Evolutionary conservation across 2,329 filamentous ascomycete species (phyloP), one percentile per base, ranked within the genome.

Genomic region (Botrytis deweyae): DNA sequence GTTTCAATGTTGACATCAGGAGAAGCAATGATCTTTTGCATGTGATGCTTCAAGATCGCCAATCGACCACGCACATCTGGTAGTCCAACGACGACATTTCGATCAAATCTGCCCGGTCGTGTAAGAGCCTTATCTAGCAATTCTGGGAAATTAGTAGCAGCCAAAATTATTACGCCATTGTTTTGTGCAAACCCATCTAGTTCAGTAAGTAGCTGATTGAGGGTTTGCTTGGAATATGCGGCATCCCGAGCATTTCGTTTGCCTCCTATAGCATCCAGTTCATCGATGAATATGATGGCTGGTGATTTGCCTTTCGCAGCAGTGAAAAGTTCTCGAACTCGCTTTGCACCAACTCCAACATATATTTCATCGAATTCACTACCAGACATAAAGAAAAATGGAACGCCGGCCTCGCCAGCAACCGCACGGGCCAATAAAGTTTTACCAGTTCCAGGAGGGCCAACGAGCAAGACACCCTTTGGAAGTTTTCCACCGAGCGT

Each of bases 321-420:
- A 64, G 87, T 85, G 82, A 97, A 97, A n/a, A 97, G 88, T 76
- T 98, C 96, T 74, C 96, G 93, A 67, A 99, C 95, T 80, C 96
- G 93, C 87, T 99, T 97, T 64, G 94, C 94, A 81, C 95, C 94
- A 72, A 99, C 96, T 81, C 96, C 96, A 52, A 99, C 97, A 80
- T 98, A 99, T 70, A 99, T 92, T 83, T 99, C 96, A 80, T 99
- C 96, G 81, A 99, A 99, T 82, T 99, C 96, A 74, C 94, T 97
- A 69, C 96, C 96, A 80, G 96, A 99, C 95, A 99, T 98, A 88
- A 98, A 99, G 87, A 98, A 99, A 87, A 99, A 99, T 1, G 96
- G 96, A 29, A 99, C 96, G 73, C 95, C 96, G 72, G 96, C 95
- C 85, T 99, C 96, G 70, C 96, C 96, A 66, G 96, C 96, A 75